Percentiles rank a stretch among this genome's conserved stretches.
Conservation (phyloP, 164 flowering plant genomes). For the Berberis vulgaris region DNA sequence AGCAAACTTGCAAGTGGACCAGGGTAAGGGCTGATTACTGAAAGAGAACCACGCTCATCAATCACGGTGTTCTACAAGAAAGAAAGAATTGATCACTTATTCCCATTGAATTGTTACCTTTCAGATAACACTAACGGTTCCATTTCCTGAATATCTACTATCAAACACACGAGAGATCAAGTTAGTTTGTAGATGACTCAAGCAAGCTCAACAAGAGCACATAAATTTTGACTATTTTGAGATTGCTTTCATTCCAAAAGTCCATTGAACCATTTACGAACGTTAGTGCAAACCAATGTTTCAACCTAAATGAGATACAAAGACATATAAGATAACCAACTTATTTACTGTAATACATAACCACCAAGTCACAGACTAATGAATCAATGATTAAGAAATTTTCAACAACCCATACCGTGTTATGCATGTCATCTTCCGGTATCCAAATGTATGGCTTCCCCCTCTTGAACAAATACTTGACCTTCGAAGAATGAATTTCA, state of each 20-base stretch:
- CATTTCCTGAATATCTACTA: neutral
- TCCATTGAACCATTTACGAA: neutral
- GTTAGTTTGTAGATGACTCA: neutral
- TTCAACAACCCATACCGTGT: constrained; percentile 42
- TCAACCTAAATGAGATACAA: too few relatives aligned
- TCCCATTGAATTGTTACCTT: neutral
- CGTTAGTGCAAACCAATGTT: too few relatives aligned
- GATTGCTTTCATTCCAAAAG: neutral
- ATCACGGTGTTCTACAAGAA: constrained; percentile 51
- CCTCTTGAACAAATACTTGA: constrained; percentile 56
- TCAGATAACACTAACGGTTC: neutral
- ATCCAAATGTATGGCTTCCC: constrained; percentile 83
- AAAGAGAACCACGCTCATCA: constrained; percentile 81
- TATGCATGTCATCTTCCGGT: constrained; percentile 69
- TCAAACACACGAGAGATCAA: neutral
- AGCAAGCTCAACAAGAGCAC: neutral
- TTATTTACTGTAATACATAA: neutral
- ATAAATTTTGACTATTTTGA: neutral
- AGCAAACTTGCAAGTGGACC: constrained; percentile 58
- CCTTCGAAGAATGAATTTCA: constrained; percentile 31
- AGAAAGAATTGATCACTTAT: neutral
- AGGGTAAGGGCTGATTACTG: constrained; percentile 61
- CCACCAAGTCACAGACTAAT: neutral
- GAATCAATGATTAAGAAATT: neutral
- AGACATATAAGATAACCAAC: neutral